A percentile compares a stretch with the other conserved stretches of the same genome.
Conservation (phyloP, 306 rosid species). For the Sicyos baderoa region DNA sequence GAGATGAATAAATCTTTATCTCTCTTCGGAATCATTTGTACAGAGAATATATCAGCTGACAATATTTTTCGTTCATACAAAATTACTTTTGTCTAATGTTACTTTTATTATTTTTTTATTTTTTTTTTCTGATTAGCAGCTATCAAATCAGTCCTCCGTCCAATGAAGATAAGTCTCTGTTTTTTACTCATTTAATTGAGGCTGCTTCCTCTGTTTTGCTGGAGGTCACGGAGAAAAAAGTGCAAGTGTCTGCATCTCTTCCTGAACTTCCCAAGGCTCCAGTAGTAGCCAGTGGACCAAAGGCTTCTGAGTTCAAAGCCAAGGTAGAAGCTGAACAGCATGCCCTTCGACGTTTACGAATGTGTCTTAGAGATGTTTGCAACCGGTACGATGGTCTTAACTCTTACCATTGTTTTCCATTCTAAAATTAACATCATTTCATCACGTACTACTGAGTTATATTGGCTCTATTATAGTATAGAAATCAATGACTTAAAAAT, state of each 20-base stretch:
- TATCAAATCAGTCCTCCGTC: constrained; percentile 57
- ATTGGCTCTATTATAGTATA: background rate
- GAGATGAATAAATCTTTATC: background rate
- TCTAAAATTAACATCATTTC: background rate
- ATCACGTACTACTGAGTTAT: background rate
- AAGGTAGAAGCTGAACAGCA: constrained; percentile 92
- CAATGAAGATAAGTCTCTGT: constrained; percentile 55
- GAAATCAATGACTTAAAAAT: background rate
- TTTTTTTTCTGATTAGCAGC: constrained; percentile 36
- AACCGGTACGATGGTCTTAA: constrained; percentile 53
- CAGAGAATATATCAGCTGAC: background rate
- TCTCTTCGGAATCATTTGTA: background rate
- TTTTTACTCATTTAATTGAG: constrained; percentile 58
- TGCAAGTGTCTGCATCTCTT: constrained; percentile 34
- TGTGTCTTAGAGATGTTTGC: constrained; percentile 98
- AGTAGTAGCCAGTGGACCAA: constrained; percentile 72
- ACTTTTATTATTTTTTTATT: constrained; percentile 20
- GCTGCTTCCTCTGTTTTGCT: constrained; percentile 65
- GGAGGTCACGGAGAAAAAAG: constrained; percentile 47
- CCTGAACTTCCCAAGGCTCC: constrained; percentile 96
- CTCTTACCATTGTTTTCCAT: background rate
- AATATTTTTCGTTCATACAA: background rate
- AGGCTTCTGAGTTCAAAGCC: constrained; percentile 83
- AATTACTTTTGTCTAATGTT: background rate
- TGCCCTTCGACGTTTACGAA: constrained; percentile 90